Evolutionary conservation across 441 rosid species (phyloP).

Genomic region (Metrosideros polymorpha): DNA sequence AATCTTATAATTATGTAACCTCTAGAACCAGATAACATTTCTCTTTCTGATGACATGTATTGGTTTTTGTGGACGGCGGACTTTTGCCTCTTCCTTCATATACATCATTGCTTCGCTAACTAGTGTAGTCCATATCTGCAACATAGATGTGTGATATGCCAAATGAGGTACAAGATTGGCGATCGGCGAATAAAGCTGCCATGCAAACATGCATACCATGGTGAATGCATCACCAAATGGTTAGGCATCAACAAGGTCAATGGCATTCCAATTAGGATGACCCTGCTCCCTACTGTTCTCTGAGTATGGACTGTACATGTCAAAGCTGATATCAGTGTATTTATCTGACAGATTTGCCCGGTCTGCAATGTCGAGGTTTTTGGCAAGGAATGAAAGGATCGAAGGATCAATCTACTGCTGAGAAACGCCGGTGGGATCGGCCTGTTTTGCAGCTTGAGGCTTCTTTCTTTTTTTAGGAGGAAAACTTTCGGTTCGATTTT

Average conservation of each 20-base stretch:
- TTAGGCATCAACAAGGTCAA: conserved; percentile 59
- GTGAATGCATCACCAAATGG: conserved; percentile 56
- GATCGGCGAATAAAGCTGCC: conserved; percentile 47
- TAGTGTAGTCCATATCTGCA: not conserved
- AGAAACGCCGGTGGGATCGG: not conserved
- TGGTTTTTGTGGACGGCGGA: not conserved
- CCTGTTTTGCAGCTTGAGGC: not conserved
- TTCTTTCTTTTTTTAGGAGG: not conserved
- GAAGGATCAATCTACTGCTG: not conserved
- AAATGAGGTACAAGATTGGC: conserved; percentile 53
- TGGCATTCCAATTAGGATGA: not conserved
- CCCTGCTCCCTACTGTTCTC: not conserved
- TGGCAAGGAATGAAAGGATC: conserved; percentile 24
- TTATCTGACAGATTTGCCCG: conserved; percentile 34
- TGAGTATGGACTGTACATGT: not conserved
- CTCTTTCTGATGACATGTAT: not conserved
- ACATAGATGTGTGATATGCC: conserved; percentile 62
- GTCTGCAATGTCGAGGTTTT: conserved; percentile 50
- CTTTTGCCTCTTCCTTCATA: not conserved
- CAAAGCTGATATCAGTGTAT: not conserved
- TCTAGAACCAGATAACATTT: not conserved
- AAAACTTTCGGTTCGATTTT: not conserved
- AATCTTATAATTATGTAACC: not conserved
- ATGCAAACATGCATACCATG: conserved; percentile 60
- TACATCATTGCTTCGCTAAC: not conserved